A percentile compares a stretch with the other conserved stretches of the same genome.
phyloP scores from a whole-genome alignment of 1,139 yeast species.

The Candida tetrigidarum region DNA sequence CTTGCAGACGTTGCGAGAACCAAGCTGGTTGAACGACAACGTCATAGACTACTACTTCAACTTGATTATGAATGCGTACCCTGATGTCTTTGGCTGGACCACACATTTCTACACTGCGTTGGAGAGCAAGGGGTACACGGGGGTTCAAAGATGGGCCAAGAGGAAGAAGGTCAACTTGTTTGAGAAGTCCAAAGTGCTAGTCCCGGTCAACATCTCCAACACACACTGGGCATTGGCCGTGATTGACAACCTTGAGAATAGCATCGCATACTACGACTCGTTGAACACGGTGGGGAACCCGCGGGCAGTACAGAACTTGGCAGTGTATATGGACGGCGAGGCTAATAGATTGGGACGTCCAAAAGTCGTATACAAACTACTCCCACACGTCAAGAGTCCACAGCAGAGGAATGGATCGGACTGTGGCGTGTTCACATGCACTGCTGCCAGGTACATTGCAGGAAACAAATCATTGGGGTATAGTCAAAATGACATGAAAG shows the following conservation, averaged over 20 bases:
- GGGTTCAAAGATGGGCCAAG: conserved; percentile 90
- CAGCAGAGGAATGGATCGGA: conserved; percentile 91
- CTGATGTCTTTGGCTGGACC: conserved; percentile 70
- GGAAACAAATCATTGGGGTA: conserved; percentile 52
- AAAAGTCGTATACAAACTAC: conserved; percentile 36
- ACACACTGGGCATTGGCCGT: conserved; percentile 95
- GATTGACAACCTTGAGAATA: conserved; percentile 61
- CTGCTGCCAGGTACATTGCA: conserved; percentile 69
- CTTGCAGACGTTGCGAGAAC: conserved; percentile 68
- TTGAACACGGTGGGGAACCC: conserved; percentile 53
- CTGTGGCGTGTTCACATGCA: conserved; percentile 94
- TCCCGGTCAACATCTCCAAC: conserved; percentile 82
- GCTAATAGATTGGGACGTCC: conserved; percentile 47
- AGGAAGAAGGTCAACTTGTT: conserved; percentile 75
- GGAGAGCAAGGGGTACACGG: conserved; percentile 71
- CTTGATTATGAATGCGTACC: conserved; percentile 47
- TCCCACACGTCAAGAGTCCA: conserved; percentile 59
- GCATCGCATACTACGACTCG: conserved; percentile 80
- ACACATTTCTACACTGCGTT: conserved; percentile 86
- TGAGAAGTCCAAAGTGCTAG: conserved; percentile 64
- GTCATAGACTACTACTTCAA: conserved; percentile 83
- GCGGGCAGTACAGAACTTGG: conserved; percentile 55
- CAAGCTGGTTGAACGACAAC: conserved; percentile 89
- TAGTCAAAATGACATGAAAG: conserved; percentile 70
- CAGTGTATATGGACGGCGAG: conserved; percentile 64